Percentiles rank a stretch among this genome's conserved stretches.
These are phyloP conservation scores for Juncus inflexus DNA, from an alignment of 176 grass and related monocot genomes.

Conservation along the genomic window DNA sequence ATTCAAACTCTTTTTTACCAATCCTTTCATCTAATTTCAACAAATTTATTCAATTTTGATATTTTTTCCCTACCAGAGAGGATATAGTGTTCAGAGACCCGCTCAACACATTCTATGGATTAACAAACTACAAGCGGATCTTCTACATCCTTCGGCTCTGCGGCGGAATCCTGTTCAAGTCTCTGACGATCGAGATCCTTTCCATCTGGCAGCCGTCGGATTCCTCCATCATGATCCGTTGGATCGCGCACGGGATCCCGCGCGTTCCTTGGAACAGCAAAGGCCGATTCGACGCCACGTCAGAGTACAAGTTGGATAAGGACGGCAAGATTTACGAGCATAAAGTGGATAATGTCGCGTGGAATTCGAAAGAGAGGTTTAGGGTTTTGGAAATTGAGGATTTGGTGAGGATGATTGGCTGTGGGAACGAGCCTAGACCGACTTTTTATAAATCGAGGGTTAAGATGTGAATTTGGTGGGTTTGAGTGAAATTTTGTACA, in stretches of 20 bases:
- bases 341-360: constrained; percentile 75
- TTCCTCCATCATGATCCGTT: constrained; percentile 89
- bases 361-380: constrained; percentile 65
- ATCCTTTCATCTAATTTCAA: background rate
- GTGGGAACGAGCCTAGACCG: constrained; percentile 55
- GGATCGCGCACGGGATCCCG: constrained; percentile 88
- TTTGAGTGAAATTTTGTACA: too few species aligned
- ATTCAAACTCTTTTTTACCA: background rate
- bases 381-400: constrained; percentile 63
- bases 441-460: constrained; percentile 68
- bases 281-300: constrained; percentile 84
- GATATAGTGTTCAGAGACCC: constrained; percentile 94
- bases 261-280: constrained; percentile 83
- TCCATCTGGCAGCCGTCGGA: constrained; percentile 95
- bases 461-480: too few species aligned
- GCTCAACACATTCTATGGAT: constrained; percentile 67
- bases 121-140: constrained; percentile 82
- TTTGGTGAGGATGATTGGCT: constrained; percentile 63
- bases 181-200: constrained; percentile 75
- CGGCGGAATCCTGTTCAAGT: constrained; percentile 72
- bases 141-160: constrained; percentile 68
- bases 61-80: constrained; percentile 52
- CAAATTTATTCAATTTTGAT: constrained; percentile 7
- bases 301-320: constrained; percentile 86
- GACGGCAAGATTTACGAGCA: constrained; percentile 94